These are phyloP conservation scores for Rhododendron williamsianum DNA, from an alignment of 148 eudicot species.

Conservation along the genomic window DNA sequence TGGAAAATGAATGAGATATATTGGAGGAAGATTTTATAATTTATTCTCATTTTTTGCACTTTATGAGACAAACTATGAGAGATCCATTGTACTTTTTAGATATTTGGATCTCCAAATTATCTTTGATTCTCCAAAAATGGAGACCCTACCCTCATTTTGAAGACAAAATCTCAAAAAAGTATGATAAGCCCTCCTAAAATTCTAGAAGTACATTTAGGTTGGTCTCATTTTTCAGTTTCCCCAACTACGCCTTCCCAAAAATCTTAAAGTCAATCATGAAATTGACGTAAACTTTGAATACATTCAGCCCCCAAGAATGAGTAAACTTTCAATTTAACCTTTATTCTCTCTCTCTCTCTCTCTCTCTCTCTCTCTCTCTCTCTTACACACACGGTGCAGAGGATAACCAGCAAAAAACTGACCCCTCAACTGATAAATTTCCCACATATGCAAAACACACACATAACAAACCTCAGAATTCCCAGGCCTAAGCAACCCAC, in stretches of 20 bases:
- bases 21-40: too few species aligned
- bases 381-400: not conserved
- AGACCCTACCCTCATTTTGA: too few species aligned
- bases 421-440: constrained; percentile 19
- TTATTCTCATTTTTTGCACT: too few species aligned
- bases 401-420: constrained; percentile 6
- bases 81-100: too few species aligned
- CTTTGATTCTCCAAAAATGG: too few species aligned
- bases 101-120: fast-evolving
- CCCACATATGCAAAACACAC: not conserved
- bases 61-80: too few species aligned
- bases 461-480: constrained; percentile 5
- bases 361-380: constrained; percentile 7
- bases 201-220: not conserved
- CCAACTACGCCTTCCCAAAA: not conserved
- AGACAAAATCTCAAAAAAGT: too few species aligned
- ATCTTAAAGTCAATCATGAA: not conserved
- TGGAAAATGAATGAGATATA: too few species aligned
- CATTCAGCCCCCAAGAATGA: not conserved
- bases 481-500: constrained; percentile 15
- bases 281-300: not conserved
- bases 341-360: constrained; percentile 6
- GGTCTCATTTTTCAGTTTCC: not conserved
- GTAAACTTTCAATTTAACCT: constrained; percentile 8
- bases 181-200: too few species aligned